phyloP scores from a whole-genome alignment of 1,284 basidiomycete species.

The Vanrija pseudolonga region DNA sequence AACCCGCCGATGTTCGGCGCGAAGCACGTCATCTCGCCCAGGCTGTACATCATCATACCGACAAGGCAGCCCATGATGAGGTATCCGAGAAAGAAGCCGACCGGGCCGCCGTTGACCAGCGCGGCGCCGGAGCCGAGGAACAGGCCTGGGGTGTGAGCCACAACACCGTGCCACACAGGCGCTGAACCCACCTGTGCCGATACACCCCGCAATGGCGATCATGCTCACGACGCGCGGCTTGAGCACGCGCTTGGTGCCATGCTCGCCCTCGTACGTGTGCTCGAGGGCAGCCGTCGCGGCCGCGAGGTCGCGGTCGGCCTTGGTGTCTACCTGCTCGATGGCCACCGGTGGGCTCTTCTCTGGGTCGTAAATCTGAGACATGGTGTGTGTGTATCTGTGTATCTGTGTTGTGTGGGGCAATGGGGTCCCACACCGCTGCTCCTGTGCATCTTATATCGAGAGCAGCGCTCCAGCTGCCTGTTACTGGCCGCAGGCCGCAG shows the following conservation, averaged over 20 bases:
- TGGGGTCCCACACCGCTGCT: no score
- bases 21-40: conserved; percentile 2
- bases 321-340: no score
- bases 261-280: conserved; percentile 7
- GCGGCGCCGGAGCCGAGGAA: conserved; percentile 5
- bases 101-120: conserved; percentile 1
- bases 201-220: conserved; percentile 10
- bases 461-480: no score
- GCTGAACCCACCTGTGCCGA: neutral
- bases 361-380: no score
- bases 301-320: no score
- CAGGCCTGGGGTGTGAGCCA: neutral
- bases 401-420: no score
- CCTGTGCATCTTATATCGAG: no score
- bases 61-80: conserved; percentile 3
- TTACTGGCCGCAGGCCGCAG: no score
- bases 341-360: no score
- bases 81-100: conserved; percentile 23
- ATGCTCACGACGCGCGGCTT: conserved; percentile 11
- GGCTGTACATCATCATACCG: neutral
- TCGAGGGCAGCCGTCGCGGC: neutral
- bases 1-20: neutral
- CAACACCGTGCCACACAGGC: conserved; percentile 38
- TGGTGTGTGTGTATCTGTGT: no score
- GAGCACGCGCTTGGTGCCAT: conserved; percentile 13